Evolutionary conservation across 176 grass and related monocot genomes (phyloP).

Genomic region (Zea mays): Zm-B73-REFERENCE-NAM-5.0 NC_050104.1:3261501-3262000

Average conservation of each 20-base stretch:
- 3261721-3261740: constrained; percentile 79
- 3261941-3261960: constrained; percentile 73
- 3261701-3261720: constrained; percentile 46
- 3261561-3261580: constrained; percentile 77
- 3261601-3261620: constrained; percentile 92
- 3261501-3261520: constrained; percentile 91
- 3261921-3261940: constrained; percentile 80
- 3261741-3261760: constrained; percentile 95
- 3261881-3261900: constrained; percentile 60
- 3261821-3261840: constrained; percentile 58
- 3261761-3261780: constrained; percentile 87
- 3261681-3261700: constrained; percentile 84
- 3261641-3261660: constrained; percentile 75
- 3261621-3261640: constrained; percentile 67
- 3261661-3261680: constrained; percentile 89
- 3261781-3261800: constrained; percentile 54
- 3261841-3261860: constrained; percentile 61
- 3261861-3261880: constrained; percentile 88
- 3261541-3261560: constrained; percentile 50
- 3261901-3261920: constrained; percentile 65
- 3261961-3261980: constrained; percentile 50
- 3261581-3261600: constrained; percentile 85
- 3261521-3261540: constrained; percentile 66
- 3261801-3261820: constrained; percentile 79
- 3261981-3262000: constrained; percentile 60